Evolutionary conservation across 2,329 filamentous ascomycete species (phyloP), one percentile per base, ranked within the genome.

Genomic region (Trichoderma sp.): DNA sequence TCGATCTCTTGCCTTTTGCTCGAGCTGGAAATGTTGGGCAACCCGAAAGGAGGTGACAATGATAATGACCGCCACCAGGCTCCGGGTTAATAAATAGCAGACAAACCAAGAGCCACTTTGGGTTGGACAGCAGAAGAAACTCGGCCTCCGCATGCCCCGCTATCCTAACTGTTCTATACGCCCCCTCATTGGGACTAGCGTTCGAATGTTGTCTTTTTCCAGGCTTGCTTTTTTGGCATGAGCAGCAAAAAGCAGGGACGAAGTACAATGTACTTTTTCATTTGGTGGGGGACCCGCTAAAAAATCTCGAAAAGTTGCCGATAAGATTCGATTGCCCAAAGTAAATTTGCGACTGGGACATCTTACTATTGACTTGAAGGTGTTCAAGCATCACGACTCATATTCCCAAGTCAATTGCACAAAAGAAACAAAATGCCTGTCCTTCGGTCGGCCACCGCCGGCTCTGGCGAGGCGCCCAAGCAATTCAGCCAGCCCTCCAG

Each of bases 401-500:
- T 51, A 51, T 18, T 5, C 1, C n/a, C 43, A n/a, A 21, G 15
- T 21, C n/a, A 43, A 58, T 43, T 57, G 53, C n/a, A 58, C 8
- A 28, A 26, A 70, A n/a, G 28, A 21, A 11, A 39, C 51, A 74
- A 80, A 74, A 90, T 90, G 88, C 86, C 88, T n/a, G 83, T 87
- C 30, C 76, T 90, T 32, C 82, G 83, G 75, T 82, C 84, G 62
- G 82, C 82, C 63, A 75, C 75, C 11, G 81, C 84, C 53, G 86
- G 83, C 73, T 83, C 87, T 43, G 82, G 83, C 14, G 83, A 86
- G 43, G 92, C 93, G 21, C 95, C 94, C 12, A 90, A 91, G 74
- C 93, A 97, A 76, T 90, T 92, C 83, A 94, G 89, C 74, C 96
- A 99, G 82, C 90, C 94, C 30, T 98, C 95, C 6, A 89, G 96